phyloP scores from a whole-genome alignment of 2,329 filamentous ascomycete species.

The Cladosporium halotolerans region DNA sequence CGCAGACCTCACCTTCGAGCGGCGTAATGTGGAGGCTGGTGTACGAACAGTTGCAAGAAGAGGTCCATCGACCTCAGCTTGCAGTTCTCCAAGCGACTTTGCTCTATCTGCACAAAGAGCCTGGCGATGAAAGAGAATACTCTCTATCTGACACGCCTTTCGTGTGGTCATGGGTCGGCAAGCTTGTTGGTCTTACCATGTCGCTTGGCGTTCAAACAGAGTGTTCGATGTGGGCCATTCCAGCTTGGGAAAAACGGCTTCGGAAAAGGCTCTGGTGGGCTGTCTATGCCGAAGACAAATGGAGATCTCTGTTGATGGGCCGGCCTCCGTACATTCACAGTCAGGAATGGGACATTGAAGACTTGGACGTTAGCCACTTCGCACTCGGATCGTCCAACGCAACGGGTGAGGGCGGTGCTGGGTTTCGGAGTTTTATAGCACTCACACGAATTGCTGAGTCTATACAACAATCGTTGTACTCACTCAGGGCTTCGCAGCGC shows the following conservation, averaged over 20 bases:
- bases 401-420: neutral
- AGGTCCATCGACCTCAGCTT: neutral
- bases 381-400: neutral
- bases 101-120: slow-evolving; percentile 4
- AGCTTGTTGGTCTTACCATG: slow-evolving; percentile 2
- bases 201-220: slow-evolving; percentile 4
- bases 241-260: slow-evolving; percentile 6
- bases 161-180: slow-evolving; percentile 1
- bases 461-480: slow-evolving; percentile 1
- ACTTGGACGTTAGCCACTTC: slow-evolving; percentile 1
- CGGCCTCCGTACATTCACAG: slow-evolving; percentile 5
- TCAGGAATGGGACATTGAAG: slow-evolving; percentile 8
- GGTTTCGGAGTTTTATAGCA: neutral
- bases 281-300: slow-evolving; percentile 10
- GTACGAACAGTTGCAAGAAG: slow-evolving; percentile 5
- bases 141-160: slow-evolving; percentile 3
- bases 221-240: slow-evolving; percentile 4
- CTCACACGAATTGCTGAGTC: slow-evolving; percentile 1
- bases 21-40: slow-evolving; percentile 2
- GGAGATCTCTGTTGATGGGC: slow-evolving; percentile 6
- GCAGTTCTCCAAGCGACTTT: slow-evolving; percentile 5
- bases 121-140: neutral
- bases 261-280: slow-evolving; percentile 7
- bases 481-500: slow-evolving; percentile 1
- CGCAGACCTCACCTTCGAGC: neutral